A percentile compares a stretch with the other conserved stretches of the same genome.
phyloP scores from a whole-genome alignment of 129 eudicot species.

The Logfia minima region DNA sequence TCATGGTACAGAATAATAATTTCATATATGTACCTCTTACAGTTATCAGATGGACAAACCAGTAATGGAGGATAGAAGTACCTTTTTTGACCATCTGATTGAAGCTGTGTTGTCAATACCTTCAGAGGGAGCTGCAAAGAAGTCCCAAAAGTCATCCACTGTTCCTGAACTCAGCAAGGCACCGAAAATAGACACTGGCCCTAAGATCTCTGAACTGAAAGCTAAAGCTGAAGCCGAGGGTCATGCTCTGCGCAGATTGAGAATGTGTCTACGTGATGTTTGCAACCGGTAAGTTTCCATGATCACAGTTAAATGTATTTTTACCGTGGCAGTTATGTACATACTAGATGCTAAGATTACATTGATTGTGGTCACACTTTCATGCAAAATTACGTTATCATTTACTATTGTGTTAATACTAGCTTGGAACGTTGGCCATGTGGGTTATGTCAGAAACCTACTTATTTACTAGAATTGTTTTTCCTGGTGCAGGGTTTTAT shows the following conservation, averaged over 20 bases:
- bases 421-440: neutral
- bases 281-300: constrained; percentile 71
- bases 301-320: neutral
- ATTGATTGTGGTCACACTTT: neutral
- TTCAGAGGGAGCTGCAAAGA: constrained; percentile 44
- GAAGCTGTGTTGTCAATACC: constrained; percentile 80
- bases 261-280: constrained; percentile 98
- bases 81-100: constrained; percentile 69
- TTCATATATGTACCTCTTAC: constrained; percentile 28
- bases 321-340: neutral
- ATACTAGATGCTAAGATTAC: neutral
- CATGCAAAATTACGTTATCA: neutral
- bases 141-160: constrained; percentile 42
- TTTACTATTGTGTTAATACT: neutral
- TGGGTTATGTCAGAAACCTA: constrained; percentile 8
- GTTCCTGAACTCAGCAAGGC: constrained; percentile 95
- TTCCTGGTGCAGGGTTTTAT: constrained; percentile 64
- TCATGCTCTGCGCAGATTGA: constrained; percentile 89
- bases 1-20: neutral
- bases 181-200: constrained; percentile 85
- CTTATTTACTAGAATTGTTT: neutral
- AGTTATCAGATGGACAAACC: constrained; percentile 74
- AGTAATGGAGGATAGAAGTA: constrained; percentile 66
- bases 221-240: constrained; percentile 91
- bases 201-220: constrained; percentile 86